Evolutionary conservation across 2,329 filamentous ascomycete species (phyloP).

Genomic region (Neofusicoccum sp.): DNA sequence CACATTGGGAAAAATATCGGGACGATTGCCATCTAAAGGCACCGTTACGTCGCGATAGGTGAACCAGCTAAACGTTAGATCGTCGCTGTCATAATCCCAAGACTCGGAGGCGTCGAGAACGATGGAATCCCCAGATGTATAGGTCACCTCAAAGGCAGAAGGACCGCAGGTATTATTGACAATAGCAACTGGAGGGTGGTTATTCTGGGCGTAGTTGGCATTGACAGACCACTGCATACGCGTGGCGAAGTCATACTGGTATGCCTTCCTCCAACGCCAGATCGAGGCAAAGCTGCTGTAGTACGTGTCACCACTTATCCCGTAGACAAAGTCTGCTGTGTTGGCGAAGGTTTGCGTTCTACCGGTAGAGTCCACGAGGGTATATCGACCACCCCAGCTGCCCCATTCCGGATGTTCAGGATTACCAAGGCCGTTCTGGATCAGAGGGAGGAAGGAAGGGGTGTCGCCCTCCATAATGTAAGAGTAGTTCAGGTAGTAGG

Average conservation of each 20-base stretch:
- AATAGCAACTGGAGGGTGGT: conserved; percentile 21
- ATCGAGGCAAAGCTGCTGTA: conserved; percentile 35
- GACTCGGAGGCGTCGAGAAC: conserved; percentile 20
- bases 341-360: conserved; percentile 30
- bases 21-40: not conserved
- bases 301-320: conserved; percentile 31
- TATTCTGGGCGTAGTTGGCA: conserved; percentile 14
- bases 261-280: conserved; percentile 44
- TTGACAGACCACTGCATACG: conserved; percentile 40
- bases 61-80: conserved; percentile 21
- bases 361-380: conserved; percentile 21
- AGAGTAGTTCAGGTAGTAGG: conserved; percentile 43
- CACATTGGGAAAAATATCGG: not conserved
- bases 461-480: conserved; percentile 50
- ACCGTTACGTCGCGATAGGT: conserved; percentile 18
- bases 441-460: conserved; percentile 41
- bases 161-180: conserved; percentile 20
- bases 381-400: conserved; percentile 44
- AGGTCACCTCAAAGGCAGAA: conserved; percentile 9
- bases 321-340: conserved; percentile 34
- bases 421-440: conserved; percentile 43
- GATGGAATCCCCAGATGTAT: conserved; percentile 16
- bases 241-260: conserved; percentile 44
- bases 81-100: conserved; percentile 23
- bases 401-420: conserved; percentile 42